phyloP scores from a whole-genome alignment of 352 stramenopile species.

The Pilasporangium apinafurcum region DNA sequence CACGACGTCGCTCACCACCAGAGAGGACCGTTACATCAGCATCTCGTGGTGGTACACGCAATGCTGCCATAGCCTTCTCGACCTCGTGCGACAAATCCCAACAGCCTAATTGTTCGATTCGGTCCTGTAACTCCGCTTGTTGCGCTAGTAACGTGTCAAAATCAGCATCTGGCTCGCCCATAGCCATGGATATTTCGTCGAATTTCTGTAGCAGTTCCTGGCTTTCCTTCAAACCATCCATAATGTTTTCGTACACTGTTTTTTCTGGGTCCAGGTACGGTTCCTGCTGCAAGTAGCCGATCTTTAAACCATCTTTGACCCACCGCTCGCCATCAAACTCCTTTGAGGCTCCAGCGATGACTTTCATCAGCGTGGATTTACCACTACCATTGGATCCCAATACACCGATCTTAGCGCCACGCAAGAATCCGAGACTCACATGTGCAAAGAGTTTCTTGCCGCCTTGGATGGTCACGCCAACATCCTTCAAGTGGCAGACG shows the following conservation, averaged over 20 bases:
- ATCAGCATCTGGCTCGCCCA: slow-evolving; percentile 88
- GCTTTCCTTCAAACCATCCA: slow-evolving; percentile 83
- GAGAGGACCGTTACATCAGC: slow-evolving; percentile 79
- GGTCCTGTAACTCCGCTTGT: slow-evolving; percentile 80
- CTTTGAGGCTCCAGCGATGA: slow-evolving; percentile 88
- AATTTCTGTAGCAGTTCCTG: slow-evolving; percentile 75
- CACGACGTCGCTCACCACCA: slow-evolving; percentile 92
- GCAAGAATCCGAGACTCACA: slow-evolving; percentile 72
- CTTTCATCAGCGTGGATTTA: slow-evolving; percentile 96
- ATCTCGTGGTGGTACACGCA: slow-evolving; percentile 65
- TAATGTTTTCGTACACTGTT: slow-evolving; percentile 89
- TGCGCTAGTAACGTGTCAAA: slow-evolving; percentile 83
- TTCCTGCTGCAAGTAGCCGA: slow-evolving; percentile 87
- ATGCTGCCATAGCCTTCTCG: slow-evolving; percentile 75
- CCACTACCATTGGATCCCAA: slow-evolving; percentile 93
- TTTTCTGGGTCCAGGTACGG: slow-evolving; percentile 78
- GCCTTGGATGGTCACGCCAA: slow-evolving; percentile 69
- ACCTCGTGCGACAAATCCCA: slow-evolving; percentile 82
- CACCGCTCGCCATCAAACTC: slow-evolving; percentile 87
- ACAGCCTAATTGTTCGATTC: slow-evolving; percentile 81
- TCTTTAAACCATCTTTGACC: slow-evolving; percentile 79
- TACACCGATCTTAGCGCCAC: slow-evolving; percentile 94
- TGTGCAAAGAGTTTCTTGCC: slow-evolving; percentile 84
- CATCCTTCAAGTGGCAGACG: slow-evolving; percentile 69
- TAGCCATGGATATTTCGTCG: slow-evolving; percentile 82